Evolutionary conservation across 2,329 filamentous ascomycete genomes (phyloP).

Genomic region (Coniochaeta hoffmannii): DNA sequence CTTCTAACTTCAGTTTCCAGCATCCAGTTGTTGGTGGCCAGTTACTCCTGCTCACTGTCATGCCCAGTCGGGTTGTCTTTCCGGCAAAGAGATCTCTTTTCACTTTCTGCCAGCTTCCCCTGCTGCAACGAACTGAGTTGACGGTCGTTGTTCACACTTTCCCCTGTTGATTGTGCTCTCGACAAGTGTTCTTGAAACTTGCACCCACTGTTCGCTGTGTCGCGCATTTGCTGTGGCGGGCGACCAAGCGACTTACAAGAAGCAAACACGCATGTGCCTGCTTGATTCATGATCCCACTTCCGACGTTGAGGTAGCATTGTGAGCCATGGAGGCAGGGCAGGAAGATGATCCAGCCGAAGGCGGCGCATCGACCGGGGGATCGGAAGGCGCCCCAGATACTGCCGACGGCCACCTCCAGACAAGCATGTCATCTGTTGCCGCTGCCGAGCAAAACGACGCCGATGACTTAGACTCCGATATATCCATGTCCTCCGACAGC

Average conservation of each 20-base stretch:
- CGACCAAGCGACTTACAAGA: not conserved
- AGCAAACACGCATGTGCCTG: conserved; percentile 4
- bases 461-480: conserved; percentile 23
- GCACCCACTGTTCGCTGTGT: not conserved
- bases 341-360: not conserved
- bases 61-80: not conserved
- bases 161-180: conserved; percentile 4
- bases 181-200: conserved; percentile 18
- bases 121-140: conserved; percentile 3
- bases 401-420: not conserved
- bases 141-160: conserved; percentile 10
- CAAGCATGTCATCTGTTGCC: not conserved
- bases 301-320: not conserved
- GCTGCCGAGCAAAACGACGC: not conserved
- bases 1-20: not conserved
- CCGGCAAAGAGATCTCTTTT: not conserved
- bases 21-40: not conserved
- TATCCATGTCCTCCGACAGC: conserved; percentile 20
- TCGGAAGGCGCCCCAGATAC: not conserved
- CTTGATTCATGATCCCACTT: not conserved
- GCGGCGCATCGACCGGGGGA: not conserved
- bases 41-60: not conserved
- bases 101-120: not conserved
- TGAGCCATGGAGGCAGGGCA: not conserved
- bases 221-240: not conserved